A percentile compares a stretch with the other conserved stretches of the same genome.
phyloP scores from a whole-genome alignment of 2,329 filamentous ascomycete species.

The Metarhizium guizhouense region DNA sequence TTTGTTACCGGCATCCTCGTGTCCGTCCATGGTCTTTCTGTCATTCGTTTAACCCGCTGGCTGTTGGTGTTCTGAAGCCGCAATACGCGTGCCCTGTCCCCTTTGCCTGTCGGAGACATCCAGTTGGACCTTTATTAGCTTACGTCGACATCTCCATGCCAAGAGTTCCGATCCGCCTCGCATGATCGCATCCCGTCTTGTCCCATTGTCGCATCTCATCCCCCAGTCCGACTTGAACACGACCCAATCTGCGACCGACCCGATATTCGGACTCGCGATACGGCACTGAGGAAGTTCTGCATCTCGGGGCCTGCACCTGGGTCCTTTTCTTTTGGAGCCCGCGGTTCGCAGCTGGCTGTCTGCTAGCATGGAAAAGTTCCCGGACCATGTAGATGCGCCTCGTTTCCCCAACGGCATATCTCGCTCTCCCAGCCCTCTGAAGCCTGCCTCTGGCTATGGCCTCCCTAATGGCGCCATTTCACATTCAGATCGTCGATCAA shows the following conservation, averaged over 20 bases:
- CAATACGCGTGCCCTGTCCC: not conserved
- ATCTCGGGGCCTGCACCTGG: not conserved
- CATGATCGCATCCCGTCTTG: not conserved
- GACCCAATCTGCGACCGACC: not conserved
- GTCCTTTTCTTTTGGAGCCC: not conserved
- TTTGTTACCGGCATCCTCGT: not conserved
- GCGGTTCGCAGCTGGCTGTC: not conserved
- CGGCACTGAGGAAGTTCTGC: not conserved
- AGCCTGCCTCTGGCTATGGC: conserved; percentile 15
- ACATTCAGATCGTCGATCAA: conserved; percentile 11
- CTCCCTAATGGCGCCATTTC: conserved; percentile 18
- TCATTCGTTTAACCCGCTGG: not conserved
- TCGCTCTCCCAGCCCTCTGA: conserved; percentile 18
- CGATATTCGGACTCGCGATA: not conserved
- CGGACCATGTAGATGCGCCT: conserved; percentile 41
- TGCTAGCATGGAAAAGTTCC: conserved; percentile 45
- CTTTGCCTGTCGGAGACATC: not conserved
- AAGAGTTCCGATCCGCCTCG: not conserved
- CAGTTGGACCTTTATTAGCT: not conserved
- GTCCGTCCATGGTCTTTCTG: not conserved
- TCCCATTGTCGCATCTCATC: not conserved
- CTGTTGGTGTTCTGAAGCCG: not conserved
- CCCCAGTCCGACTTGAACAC: not conserved
- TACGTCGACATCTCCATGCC: not conserved
- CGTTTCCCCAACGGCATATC: conserved; percentile 17